Conservation (phyloP, 495 filamentous ascomycete species). For the Neurospora discreta region DNA sequence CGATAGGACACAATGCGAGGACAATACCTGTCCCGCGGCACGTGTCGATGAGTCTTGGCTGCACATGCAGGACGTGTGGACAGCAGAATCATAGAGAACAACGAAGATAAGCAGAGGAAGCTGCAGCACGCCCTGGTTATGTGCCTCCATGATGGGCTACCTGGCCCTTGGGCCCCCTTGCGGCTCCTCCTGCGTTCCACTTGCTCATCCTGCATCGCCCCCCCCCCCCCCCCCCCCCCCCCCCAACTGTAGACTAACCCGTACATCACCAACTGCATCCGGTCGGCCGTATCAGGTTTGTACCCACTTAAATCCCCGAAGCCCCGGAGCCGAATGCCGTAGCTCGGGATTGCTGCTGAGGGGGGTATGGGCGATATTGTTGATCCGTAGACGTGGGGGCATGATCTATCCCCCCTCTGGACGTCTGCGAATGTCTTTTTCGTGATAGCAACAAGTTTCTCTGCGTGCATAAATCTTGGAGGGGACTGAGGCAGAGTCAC, state of each 20-base stretch:
- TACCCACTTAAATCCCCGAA: neutral
- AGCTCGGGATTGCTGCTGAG: too few relatives aligned
- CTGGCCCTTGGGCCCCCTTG: neutral
- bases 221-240: too few relatives aligned
- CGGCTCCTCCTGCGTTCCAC: neutral
- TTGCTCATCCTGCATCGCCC: neutral
- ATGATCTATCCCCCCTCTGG: neutral
- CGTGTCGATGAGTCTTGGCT: neutral
- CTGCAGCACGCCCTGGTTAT: neutral
- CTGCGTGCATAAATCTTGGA: neutral
- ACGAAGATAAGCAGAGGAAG: neutral
- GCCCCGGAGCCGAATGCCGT: neutral
- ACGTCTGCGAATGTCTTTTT: too few relatives aligned
- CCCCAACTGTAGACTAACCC: too few relatives aligned
- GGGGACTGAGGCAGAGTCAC: neutral
- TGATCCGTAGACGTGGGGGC: neutral
- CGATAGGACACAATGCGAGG: neutral
- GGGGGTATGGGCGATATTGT: neutral
- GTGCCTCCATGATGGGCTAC: neutral
- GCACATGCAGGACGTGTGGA: neutral
- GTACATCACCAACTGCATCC: neutral
- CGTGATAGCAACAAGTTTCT: too few relatives aligned
- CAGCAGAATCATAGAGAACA: neutral
- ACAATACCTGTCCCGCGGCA: neutral
- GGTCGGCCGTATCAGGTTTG: neutral